Conservation (phyloP, 345 rosid genomes). For the Gossypium longicalyx region DNA sequence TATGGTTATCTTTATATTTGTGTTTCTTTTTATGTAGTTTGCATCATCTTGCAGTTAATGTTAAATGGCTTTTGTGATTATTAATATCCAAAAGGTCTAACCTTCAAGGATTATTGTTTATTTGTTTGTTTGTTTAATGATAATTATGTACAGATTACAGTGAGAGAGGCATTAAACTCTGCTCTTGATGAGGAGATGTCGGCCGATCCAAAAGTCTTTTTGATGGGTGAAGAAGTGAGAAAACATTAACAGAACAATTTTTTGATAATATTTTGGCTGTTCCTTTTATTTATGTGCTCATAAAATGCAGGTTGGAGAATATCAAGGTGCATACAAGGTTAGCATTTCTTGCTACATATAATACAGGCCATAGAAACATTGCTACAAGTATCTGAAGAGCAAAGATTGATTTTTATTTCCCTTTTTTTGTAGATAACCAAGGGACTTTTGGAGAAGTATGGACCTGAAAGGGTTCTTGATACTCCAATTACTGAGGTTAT, state of each 20-base stretch:
- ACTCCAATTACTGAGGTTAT: constrained; percentile 96
- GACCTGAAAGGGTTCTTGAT: constrained; percentile 89
- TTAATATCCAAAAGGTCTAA: background rate
- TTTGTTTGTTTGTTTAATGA: background rate
- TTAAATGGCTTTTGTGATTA: background rate
- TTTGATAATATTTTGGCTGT: background rate
- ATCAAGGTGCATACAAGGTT: constrained; percentile 88
- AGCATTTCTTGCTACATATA: constrained; percentile 8
- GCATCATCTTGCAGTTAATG: background rate
- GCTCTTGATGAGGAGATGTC: constrained; percentile 88
- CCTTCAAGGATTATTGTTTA: background rate
- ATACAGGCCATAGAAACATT: background rate
- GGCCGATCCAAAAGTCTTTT: constrained; percentile 69
- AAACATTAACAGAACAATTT: background rate
- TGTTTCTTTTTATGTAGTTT: background rate
- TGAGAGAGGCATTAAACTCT: constrained; percentile 81
- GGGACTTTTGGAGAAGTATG: constrained; percentile 70
- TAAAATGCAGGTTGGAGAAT: constrained; percentile 69
- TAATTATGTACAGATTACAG: constrained; percentile 48
- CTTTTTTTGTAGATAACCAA: constrained; percentile 35
- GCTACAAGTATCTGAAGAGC: background rate
- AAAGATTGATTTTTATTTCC: constrained; percentile 1
- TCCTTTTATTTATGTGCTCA: constrained; percentile 4
- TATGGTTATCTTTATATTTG: background rate
- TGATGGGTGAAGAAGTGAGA: constrained; percentile 81